Base-by-base conservation (phyloP, 305 asterid genomes). In the Solanum hybrid region DNA sequence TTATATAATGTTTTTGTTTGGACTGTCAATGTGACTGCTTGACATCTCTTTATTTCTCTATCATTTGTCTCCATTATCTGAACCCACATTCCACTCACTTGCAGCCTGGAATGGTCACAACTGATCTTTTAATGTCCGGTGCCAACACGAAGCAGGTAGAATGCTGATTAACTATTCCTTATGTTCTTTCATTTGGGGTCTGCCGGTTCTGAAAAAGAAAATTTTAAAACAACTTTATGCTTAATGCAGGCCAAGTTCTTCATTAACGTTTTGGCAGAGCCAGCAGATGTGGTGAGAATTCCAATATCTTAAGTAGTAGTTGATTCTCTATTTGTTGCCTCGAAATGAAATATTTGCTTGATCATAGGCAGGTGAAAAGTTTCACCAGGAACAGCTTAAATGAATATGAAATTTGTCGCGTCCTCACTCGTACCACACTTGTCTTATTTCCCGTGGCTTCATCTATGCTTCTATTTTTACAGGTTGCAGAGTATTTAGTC, bases 21-120 rank as follows among this genome's bases (percentile, higher is more conserved):
- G 51, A 32, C 51, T 57, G 13, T 12, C 32, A 51, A 32, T 33
- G 32, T 57, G 77, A 14, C 36, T 41, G 76, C 10, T 84, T 20
- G 31, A 38, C 33, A 80, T 24, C 88, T 84, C 88, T 20, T 81
- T 32, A 11, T 33, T 85, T 85, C 78, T 57, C 78, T 85, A 61
- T 61, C 31, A 85, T 11, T 51, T 85, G 39, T 20, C 76, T 20
- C 77, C 32, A 85, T 57, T 85, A 85, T 85, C 32, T 85, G 77
- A 85, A 85, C 88, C 77, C 88, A 22, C 41, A 57, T 57, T 85
- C 45, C 75, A 57, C 88, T 57, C 41, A 31, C 41, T 85, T 85
- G 93, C 96, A 97, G 99, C 99, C 99, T 68, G 99, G 99, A 90
- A 97, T 97, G 99, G 99, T 97, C 37, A 97, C 99, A 4, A 97